Base-by-base conservation (phyloP, 2,329 filamentous ascomycete species). In the Trichoderma hamatum region DNA sequence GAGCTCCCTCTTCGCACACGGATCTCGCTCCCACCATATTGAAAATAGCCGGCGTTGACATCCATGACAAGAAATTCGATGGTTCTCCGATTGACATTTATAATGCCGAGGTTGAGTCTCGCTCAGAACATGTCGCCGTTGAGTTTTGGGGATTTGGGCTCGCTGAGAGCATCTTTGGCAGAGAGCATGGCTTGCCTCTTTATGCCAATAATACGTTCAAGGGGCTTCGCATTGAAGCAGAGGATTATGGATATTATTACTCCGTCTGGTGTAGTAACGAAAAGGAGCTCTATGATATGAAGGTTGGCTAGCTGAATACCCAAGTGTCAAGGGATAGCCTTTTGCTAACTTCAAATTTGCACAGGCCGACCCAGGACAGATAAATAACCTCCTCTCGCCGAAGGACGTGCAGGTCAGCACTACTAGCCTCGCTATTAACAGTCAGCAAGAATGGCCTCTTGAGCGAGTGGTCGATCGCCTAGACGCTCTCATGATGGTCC, bases 191-290 rank as follows among this genome's bases (percentile, higher is more conserved):
- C 49, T 0, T 13, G 9, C 66, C 66, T 21, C 24, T 55, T 16
- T 65, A 74, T 3, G 54, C 65, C 2, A 83, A 83, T 69, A 89
- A 89, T 72, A 90, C 87, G 0, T 90, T 90, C 80, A 90, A 90
- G 76, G 84, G 82, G 0, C 72, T 89, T 24, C 82, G 88, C n/a
- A 77, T 90, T 6, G 80, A 88, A 4, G 79, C 83, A 0, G 75
- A 83, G 2, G 77, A 79, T 5, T 91, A 91, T 73, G 87, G 85
- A 73, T 75, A 91, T 5, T 87, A 88, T 70, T 92, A 92, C 73
- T 84, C 88, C 0, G 87, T 91, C 0, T 92, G 89, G 89, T 92
- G 90, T 74, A 90, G 80, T 16, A 88, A 88, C 63, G 89, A 91
- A 73, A 85, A 87, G 67, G 89, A 92, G 75, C 82, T 90, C 2